Evolutionary conservation across 2,329 filamentous ascomycete species (phyloP).

Genomic region (Aspergillus hiratsukae): DNA sequence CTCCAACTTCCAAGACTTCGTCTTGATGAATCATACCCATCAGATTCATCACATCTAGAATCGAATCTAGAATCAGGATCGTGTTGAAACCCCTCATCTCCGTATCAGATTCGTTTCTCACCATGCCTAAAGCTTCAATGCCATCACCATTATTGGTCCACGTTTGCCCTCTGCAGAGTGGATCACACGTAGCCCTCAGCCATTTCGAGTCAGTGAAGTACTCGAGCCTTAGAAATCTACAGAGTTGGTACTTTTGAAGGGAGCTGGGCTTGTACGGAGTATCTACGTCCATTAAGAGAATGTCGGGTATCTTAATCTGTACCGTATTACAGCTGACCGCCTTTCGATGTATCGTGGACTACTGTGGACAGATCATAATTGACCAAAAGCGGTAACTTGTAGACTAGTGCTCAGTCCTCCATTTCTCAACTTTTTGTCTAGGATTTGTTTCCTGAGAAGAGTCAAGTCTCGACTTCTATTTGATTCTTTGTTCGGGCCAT

Average conservation of each 20-base stretch:
- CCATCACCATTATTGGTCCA: conserved; percentile 18
- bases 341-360: background rate
- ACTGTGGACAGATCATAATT: background rate
- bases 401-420: background rate
- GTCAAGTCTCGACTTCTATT: background rate
- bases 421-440: background rate
- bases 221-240: background rate
- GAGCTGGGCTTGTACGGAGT: background rate
- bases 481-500: conserved; percentile 11
- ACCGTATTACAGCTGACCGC: background rate
- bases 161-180: conserved; percentile 12
- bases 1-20: background rate
- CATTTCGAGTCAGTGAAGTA: background rate
- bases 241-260: background rate
- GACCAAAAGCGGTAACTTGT: background rate
- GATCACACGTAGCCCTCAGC: conserved; percentile 5
- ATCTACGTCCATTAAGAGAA: background rate
- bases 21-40: background rate
- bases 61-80: background rate
- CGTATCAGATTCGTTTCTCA: background rate
- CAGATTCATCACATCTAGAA: background rate
- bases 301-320: background rate
- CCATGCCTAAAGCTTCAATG: background rate
- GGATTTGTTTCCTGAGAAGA: background rate
- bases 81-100: conserved; percentile 2